Conservation (phyloP, 306 rosid genomes). For the Gillenia trifoliata region DNA sequence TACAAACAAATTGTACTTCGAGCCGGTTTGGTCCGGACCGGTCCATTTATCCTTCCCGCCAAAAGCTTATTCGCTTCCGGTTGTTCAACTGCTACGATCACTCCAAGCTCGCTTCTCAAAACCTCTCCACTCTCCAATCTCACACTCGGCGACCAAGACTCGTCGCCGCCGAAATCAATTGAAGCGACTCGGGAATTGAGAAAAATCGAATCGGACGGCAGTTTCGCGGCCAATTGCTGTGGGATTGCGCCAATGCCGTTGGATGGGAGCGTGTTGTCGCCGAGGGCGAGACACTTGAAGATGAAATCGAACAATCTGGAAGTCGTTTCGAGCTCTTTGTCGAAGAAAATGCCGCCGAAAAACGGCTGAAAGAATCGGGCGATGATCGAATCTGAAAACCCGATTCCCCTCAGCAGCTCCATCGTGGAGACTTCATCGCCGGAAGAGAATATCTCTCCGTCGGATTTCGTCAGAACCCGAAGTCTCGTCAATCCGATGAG, state of each 20-base stretch:
- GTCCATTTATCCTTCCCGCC: conserved; percentile 21
- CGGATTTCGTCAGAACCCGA: conserved; percentile 44
- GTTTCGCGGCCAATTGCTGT: conserved; percentile 50
- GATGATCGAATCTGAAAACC: conserved; percentile 69
- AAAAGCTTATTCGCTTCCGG: conserved; percentile 44
- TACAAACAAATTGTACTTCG: conserved; percentile 76
- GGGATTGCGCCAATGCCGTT: conserved; percentile 74
- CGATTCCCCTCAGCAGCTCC: conserved; percentile 39
- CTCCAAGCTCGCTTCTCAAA: conserved; percentile 56
- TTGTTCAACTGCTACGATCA: conserved; percentile 72
- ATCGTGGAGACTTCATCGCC: conserved; percentile 49
- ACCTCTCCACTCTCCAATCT: conserved; percentile 57
- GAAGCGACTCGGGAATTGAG: conserved; percentile 51
- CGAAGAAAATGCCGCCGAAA: conserved; percentile 86
- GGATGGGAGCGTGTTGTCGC: conserved; percentile 82
- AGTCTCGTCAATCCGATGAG: conserved; percentile 53
- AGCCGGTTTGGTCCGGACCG: conserved; percentile 37
- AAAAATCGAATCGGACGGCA: conserved; percentile 49
- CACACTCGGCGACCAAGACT: conserved; percentile 29
- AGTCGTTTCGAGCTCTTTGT: conserved; percentile 51
- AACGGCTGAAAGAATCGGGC: conserved; percentile 66
- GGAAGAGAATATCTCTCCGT: conserved; percentile 41
- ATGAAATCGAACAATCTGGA: conserved; percentile 75
- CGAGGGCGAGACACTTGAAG: conserved; percentile 88
- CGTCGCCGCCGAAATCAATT: conserved; percentile 23